Evolutionary conservation across 2,329 filamentous ascomycete genomes (phyloP).

Genomic region (Periconia sp.): DNA sequence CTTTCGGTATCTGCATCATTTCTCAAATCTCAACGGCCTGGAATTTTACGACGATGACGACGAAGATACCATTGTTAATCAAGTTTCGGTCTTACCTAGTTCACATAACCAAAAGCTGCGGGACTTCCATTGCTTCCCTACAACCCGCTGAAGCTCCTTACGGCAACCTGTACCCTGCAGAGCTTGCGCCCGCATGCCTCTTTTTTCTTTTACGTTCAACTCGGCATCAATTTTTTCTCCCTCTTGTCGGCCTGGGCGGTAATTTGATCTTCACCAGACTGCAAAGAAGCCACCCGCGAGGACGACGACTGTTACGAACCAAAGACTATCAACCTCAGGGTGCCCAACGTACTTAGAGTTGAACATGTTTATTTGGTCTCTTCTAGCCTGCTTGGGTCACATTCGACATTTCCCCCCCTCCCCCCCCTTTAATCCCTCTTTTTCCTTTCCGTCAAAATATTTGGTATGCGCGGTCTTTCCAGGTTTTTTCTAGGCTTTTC

Average conservation of each 20-base stretch:
- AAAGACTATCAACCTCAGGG: slow-evolving; percentile 49
- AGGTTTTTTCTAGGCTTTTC: slow-evolving; percentile 5
- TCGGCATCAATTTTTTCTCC: slow-evolving; percentile 25
- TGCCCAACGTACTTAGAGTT: slow-evolving; percentile 44
- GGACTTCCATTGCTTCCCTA: slow-evolving; percentile 17
- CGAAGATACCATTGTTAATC: slow-evolving; percentile 46
- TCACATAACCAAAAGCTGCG: slow-evolving; percentile 39
- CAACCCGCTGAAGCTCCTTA: no score
- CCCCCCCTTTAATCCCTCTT: slow-evolving; percentile 26
- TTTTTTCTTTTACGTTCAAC: slow-evolving; percentile 22
- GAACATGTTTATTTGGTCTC: slow-evolving; percentile 40
- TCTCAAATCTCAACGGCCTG: slow-evolving; percentile 31
- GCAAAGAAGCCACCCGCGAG: slow-evolving; percentile 34
- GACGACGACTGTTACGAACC: slow-evolving; percentile 45
- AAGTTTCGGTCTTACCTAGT: slow-evolving; percentile 33
- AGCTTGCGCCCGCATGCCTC: no score
- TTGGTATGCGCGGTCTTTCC: slow-evolving; percentile 39
- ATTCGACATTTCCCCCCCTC: slow-evolving; percentile 20
- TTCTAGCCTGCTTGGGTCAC: slow-evolving; percentile 12
- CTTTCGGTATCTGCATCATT: slow-evolving; percentile 34
- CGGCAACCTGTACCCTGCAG: no score
- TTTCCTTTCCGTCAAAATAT: slow-evolving; percentile 30
- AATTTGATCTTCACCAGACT: slow-evolving; percentile 30
- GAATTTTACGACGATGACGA: slow-evolving; percentile 39
- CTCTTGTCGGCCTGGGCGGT: slow-evolving; percentile 26